Percentiles rank a stretch among this genome's conserved stretches.
Evolutionary conservation across 2,329 filamentous ascomycete genomes (phyloP).

Genomic region (Emericellopsis cladophorae): DNA sequence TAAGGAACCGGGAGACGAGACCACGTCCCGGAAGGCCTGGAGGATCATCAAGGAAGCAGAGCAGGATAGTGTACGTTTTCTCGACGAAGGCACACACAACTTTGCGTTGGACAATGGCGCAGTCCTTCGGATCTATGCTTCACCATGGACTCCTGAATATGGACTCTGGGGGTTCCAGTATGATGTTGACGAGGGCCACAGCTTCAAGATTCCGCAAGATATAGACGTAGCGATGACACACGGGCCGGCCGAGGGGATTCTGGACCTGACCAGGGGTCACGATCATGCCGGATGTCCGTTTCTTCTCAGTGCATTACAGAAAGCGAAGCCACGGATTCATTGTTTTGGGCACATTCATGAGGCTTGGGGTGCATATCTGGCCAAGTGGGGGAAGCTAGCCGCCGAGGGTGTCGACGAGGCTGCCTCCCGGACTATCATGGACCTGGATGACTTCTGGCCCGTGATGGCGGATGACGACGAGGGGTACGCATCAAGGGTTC

Average conservation of each 20-base stretch:
- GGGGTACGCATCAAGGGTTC: constrained; percentile 4
- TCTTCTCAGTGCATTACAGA: constrained; percentile 31
- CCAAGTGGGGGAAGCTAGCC: constrained; percentile 29
- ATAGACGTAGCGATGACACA: constrained; percentile 41
- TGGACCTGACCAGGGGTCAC: constrained; percentile 24
- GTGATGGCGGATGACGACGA: constrained; percentile 3
- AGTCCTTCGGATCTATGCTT: constrained; percentile 34
- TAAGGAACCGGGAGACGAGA: too few relatives aligned
- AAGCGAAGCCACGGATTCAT: constrained; percentile 31
- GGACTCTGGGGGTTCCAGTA: constrained; percentile 40
- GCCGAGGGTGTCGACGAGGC: constrained; percentile 27
- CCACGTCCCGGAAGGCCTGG: constrained; percentile 5
- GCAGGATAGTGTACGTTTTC: constrained; percentile 27
- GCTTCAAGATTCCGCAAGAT: constrained; percentile 18
- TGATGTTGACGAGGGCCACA: constrained; percentile 17
- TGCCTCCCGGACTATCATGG: background rate
- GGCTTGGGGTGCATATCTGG: constrained; percentile 41
- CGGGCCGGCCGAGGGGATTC: constrained; percentile 36
- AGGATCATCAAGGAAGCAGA: constrained; percentile 23
- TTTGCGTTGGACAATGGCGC: constrained; percentile 38
- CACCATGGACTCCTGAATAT: constrained; percentile 34
- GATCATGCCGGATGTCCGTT: constrained; percentile 24
- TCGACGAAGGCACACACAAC: constrained; percentile 32
- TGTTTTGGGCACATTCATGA: constrained; percentile 51
- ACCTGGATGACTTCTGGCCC: background rate